These are phyloP conservation scores for Lepiota venenata DNA, from an alignment of 768 basidiomycete genomes.

Conservation along the genomic window DNA sequence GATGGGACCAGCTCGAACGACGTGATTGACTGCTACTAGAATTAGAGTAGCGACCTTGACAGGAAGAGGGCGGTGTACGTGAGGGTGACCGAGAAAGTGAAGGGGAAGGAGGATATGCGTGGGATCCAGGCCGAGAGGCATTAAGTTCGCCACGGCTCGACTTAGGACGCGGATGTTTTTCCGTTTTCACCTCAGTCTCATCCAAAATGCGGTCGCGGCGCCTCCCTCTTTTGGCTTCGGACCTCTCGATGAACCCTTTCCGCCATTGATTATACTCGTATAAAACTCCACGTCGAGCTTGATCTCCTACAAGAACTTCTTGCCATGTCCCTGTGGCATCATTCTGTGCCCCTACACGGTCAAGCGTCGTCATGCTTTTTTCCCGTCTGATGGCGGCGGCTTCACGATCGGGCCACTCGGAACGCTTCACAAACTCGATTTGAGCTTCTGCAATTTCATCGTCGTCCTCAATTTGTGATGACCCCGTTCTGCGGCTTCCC, in stretches of 20 bases:
- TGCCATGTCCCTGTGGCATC: conserved; percentile 25
- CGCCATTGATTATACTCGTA: conserved; percentile 56
- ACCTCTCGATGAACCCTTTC: conserved; percentile 36
- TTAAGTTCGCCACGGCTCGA: conserved; percentile 31
- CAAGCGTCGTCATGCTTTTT: conserved; percentile 59
- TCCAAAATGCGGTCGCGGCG: conserved; percentile 54
- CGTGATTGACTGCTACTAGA: neutral
- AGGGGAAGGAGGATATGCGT: conserved; percentile 52
- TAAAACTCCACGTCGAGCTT: conserved; percentile 29
- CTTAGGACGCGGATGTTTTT: conserved; percentile 27
- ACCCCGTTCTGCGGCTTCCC: conserved; percentile 18
- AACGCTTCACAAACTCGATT: conserved; percentile 80
- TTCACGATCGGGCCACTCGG: conserved; percentile 84
- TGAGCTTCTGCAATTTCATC: conserved; percentile 62
- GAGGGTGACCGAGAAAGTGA: conserved; percentile 46
- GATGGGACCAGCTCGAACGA: neutral
- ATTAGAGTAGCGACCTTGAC: conserved; percentile 8
- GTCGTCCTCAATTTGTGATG: conserved; percentile 36
- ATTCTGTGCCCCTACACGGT: conserved; percentile 55
- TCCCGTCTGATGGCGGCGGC: conserved; percentile 66
- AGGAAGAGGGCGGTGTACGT: conserved; percentile 19
- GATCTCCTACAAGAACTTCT: conserved; percentile 30
- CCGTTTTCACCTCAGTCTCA: conserved; percentile 27
- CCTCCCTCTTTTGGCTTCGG: conserved; percentile 50
- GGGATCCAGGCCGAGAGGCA: conserved; percentile 38